A percentile compares a stretch with the other conserved stretches of the same genome.
Evolutionary conservation across 768 basidiomycete species (phyloP).

Genomic region (Kwoniella newhampshirensis): DNA sequence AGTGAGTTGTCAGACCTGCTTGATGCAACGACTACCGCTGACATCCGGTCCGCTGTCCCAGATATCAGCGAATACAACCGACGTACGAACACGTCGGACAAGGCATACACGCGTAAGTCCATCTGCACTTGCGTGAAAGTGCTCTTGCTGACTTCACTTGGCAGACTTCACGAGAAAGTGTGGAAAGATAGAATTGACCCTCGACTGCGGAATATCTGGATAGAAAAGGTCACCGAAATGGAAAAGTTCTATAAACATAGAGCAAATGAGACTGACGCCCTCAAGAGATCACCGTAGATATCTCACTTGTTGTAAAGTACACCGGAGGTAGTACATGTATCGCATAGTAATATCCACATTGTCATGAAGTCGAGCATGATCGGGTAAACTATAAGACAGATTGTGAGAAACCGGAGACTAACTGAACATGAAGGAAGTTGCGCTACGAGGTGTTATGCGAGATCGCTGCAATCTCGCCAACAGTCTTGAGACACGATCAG

Average conservation of each 20-base stretch:
- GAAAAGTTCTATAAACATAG: neutral
- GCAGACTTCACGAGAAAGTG: slow-evolving; percentile 18
- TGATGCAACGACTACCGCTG: neutral
- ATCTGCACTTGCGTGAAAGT: neutral
- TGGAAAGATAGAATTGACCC: slow-evolving; percentile 18
- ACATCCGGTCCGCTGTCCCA: neutral
- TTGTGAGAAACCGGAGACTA: too few relatives aligned
- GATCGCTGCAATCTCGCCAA: too few relatives aligned
- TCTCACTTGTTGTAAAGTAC: too few relatives aligned
- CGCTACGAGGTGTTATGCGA: too few relatives aligned
- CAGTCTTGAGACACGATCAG: too few relatives aligned
- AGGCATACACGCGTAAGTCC: slow-evolving; percentile 15
- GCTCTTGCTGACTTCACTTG: neutral
- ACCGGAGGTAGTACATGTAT: too few relatives aligned
- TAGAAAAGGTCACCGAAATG: slow-evolving; percentile 3
- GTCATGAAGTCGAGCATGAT: too few relatives aligned
- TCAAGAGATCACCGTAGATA: too few relatives aligned
- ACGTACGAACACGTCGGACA: neutral
- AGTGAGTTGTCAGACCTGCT: slow-evolving; percentile 10
- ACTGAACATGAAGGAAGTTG: too few relatives aligned
- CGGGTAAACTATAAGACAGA: too few relatives aligned
- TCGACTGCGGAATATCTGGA: slow-evolving; percentile 1
- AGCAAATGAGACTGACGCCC: too few relatives aligned
- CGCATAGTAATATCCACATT: too few relatives aligned
- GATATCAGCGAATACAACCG: slow-evolving; percentile 1